Conservation (phyloP, 371 early-diverging fungal genomes). For the Mucor irregularis region DNA sequence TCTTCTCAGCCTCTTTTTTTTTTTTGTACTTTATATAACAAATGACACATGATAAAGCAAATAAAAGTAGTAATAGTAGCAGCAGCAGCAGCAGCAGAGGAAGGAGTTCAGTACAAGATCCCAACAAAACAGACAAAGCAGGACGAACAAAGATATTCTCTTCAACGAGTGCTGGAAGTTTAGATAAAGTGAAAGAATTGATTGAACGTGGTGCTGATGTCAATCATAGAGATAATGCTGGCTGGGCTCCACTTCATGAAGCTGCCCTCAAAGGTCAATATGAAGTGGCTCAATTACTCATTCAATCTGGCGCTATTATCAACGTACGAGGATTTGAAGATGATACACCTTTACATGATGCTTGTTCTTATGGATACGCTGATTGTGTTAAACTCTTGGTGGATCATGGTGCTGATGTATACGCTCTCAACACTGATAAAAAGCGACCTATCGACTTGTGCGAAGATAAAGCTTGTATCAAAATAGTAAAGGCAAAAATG, state of each 20-base stretch:
- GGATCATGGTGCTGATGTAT: conserved; percentile 54
- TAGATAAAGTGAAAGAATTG: conserved; percentile 44
- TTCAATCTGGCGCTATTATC: conserved; percentile 53
- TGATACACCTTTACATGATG: conserved; percentile 82
- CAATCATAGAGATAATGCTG: conserved; percentile 59
- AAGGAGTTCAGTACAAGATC: conserved; percentile 32
- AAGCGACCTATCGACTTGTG: conserved; percentile 55
- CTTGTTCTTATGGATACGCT: conserved; percentile 66
- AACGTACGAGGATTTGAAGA: conserved; percentile 60
- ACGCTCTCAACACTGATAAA: conserved; percentile 53
- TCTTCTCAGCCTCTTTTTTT: neutral
- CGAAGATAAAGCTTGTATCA: conserved; percentile 32
- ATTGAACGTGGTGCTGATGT: conserved; percentile 52
- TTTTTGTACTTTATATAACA: too few relatives aligned
- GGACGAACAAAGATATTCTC: conserved; percentile 56
- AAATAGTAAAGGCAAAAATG: conserved; percentile 31
- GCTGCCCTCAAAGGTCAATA: conserved; percentile 61
- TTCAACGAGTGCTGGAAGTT: conserved; percentile 41
- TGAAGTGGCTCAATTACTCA: conserved; percentile 55
- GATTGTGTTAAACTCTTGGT: conserved; percentile 60
- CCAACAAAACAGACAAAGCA: conserved; percentile 53
- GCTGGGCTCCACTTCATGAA: conserved; percentile 67
- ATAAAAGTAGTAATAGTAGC: too few relatives aligned
- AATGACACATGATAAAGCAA: conserved; percentile 17
- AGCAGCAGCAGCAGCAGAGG: conserved; percentile 13